Evolutionary conservation across 257 asterid genomes (phyloP), one percentile per base, ranked within the genome.

Genomic region (Primulina tabacum): DNA sequence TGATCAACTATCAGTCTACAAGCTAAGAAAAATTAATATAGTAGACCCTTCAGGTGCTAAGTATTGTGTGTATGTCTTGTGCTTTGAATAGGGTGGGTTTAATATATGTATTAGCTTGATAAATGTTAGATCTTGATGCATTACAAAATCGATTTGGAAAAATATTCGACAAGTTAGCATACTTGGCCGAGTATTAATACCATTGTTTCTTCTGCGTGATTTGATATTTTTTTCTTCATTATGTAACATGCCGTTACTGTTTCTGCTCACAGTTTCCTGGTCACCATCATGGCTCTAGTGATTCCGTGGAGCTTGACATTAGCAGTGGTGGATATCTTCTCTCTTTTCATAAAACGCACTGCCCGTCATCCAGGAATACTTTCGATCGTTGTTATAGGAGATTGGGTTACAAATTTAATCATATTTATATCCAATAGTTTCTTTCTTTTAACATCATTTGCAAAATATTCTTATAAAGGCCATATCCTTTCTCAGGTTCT

Each of bases 301-400:
- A 83, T 92, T 26, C 95, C 98, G 8, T 92, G 98, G 98, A 89
- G 97, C 82, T 72, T 92, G 75, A 89, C 95, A 26, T 67, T 92
- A 61, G 96, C 96, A 2, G 77, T 82, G 82, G 98, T 85, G 71
- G 98, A 92, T 60, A 83, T 82, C 21, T 83, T 88, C 76, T 85
- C 96, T 0, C 84, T 92, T 37, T 82, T 89, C 35, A 55, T 88
- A 12, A 86, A 82, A 64, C 90, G 90, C 7, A 88, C 96, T 18
- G 62, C 86, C 73, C 88, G 78, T 40, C 90, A 82, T 50, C 82
- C 83, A 5, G 91, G 95, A 76, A 65, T 88, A 52, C 75, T 92
- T 60, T 83, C 88, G 4, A 68, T 89, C 2, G 77, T 92, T 24
- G 88, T 89, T 28, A 38, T 86, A 62, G 98, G 97, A 60, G 98